phyloP scores from a whole-genome alignment of 768 basidiomycete genomes.

The Neoboletus brunneissimus region DNA sequence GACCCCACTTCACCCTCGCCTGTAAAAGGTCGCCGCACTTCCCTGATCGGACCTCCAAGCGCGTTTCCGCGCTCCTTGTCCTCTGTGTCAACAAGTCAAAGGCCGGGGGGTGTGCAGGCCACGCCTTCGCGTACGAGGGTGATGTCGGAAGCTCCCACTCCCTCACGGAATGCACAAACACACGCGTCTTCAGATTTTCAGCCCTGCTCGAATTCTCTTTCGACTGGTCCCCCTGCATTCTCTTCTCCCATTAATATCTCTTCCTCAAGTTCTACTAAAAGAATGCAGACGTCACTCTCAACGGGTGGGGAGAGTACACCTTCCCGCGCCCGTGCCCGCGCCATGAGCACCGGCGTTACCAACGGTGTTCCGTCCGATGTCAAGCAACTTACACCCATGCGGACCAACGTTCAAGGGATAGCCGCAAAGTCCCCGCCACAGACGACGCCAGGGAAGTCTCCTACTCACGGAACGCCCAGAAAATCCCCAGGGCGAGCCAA shows the following conservation, averaged over 20 bases:
- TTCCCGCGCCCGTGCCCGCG: constrained; percentile 14
- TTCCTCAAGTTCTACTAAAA: constrained; percentile 39
- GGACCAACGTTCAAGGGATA: constrained; percentile 14
- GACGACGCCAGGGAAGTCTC: constrained; percentile 20
- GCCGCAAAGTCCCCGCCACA: constrained; percentile 15
- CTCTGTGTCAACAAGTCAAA: constrained; percentile 17
- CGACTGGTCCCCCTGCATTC: constrained; percentile 16
- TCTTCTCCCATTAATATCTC: constrained; percentile 41
- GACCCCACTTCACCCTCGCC: constrained; percentile 29
- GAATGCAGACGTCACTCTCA: constrained; percentile 27
- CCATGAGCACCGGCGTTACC: constrained; percentile 17
- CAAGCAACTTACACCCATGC: constrained; percentile 17
- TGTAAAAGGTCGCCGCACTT: constrained; percentile 26
- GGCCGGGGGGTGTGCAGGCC: constrained; percentile 26
- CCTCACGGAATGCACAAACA: constrained; percentile 23
- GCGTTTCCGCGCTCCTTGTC: constrained; percentile 22
- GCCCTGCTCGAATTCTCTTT: constrained; percentile 26
- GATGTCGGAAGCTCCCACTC: constrained; percentile 40
- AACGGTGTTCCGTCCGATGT: neutral
- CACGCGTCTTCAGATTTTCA: constrained; percentile 23
- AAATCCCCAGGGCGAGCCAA: constrained; percentile 21
- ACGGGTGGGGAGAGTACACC: constrained; percentile 13
- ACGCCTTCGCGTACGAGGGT: constrained; percentile 43
- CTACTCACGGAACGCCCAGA: constrained; percentile 14
- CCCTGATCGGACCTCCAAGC: constrained; percentile 30